These are phyloP conservation scores for Cystoisospora suis DNA, from an alignment of 169 alveolate species.

Conservation along the genomic window DNA sequence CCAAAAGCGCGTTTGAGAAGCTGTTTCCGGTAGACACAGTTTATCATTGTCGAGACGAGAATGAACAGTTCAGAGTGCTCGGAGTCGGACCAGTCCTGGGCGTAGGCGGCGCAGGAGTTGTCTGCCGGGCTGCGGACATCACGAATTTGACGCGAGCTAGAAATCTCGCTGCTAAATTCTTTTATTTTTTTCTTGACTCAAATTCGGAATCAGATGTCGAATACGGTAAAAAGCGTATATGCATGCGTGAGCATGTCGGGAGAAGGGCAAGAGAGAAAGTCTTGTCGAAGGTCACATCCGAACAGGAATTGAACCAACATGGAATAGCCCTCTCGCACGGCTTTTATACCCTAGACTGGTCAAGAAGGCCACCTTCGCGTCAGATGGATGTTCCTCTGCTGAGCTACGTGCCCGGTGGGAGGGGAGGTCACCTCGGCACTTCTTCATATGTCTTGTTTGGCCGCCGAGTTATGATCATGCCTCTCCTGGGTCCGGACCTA, in stretches of 20 bases:
- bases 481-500: conserved; percentile 1
- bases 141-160: background rate
- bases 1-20: background rate
- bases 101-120: background rate
- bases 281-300: background rate
- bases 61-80: background rate
- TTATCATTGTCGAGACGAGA: background rate
- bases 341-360: background rate
- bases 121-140: background rate
- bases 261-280: background rate
- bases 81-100: background rate
- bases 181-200: background rate
- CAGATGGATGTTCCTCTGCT: too few relatives aligned
- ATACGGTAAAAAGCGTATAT: too few relatives aligned
- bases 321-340: background rate
- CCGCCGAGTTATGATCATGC: background rate
- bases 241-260: too few relatives aligned
- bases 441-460: too few relatives aligned
- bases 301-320: background rate
- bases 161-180: background rate
- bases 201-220: background rate
- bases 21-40: background rate
- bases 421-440: too few relatives aligned
- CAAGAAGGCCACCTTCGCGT: too few relatives aligned
- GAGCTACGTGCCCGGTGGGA: too few relatives aligned